phyloP scores from a whole-genome alignment of 257 asterid genomes.

The Jaltomata sinuosa region DNA sequence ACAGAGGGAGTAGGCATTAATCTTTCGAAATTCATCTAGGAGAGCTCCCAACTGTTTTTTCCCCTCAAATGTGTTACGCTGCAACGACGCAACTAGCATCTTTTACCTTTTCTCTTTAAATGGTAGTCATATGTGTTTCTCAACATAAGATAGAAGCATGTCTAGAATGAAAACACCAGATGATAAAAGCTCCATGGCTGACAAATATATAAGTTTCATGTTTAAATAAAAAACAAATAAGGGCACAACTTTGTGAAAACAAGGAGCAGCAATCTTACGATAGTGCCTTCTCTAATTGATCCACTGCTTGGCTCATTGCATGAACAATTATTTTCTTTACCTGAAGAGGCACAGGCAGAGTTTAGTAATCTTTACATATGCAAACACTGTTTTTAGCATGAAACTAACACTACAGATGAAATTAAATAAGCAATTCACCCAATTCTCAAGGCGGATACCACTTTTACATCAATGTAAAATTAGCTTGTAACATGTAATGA shows the following conservation, averaged over 20 bases:
- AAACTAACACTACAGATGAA: too few species aligned
- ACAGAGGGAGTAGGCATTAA: neutral
- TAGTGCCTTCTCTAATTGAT: neutral
- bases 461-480: neutral
- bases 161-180: neutral
- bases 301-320: conserved; percentile 8
- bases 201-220: neutral
- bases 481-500: neutral
- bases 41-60: neutral
- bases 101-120: neutral
- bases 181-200: neutral
- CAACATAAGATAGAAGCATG: neutral
- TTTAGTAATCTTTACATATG: neutral
- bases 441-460: too few species aligned
- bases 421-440: too few species aligned
- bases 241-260: neutral
- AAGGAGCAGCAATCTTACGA: conserved; percentile 5
- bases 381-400: neutral
- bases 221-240: neutral
- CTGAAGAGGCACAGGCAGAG: neutral
- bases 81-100: neutral
- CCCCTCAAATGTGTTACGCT: neutral
- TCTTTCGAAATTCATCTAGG: neutral
- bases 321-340: conserved; percentile 12
- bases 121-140: neutral